Evolutionary conservation across 1,139 yeast species (phyloP), one percentile per base, ranked within the genome.

Genomic region (Pichia cactophila): DNA sequence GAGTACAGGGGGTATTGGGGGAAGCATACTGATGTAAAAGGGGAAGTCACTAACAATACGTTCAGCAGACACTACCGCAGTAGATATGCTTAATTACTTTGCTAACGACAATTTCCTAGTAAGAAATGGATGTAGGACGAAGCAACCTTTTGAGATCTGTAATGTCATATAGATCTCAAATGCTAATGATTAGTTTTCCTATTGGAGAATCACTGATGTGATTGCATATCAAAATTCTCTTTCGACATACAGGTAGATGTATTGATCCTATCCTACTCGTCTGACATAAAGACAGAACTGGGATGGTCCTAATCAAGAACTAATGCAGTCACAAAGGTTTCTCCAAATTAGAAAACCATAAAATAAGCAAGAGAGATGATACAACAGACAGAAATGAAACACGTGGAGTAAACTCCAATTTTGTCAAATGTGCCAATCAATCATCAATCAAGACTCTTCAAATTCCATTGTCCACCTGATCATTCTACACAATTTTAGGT

Each of bases 401-500:
- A 37, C 10, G 16, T 20, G 20, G 36, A 28, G 28, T 7, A n/a
- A 5, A 10, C 14, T 37, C 23, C 35, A 31, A 5, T 11, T 14
- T 31, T 31, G 4, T 6, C 4, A 12, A 3, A 10, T 8, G n/a
- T 12, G 20, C 20, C n/a, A 11, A 16, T 16, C 38, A 8, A n/a
- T 6, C 23, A 35, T 4, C 23, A 23, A 23, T 23, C 23, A 23
- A 23, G 23, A 35, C 28, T 38, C 41, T 38, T 38, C 41, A 38
- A 38, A 35, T 38, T 33, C 17, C 46, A 44, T 44, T 33, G 26
- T 31, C 29, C 16, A 12, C 42, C 31, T 20, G 42, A 44, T 23
- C 46, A 44, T n/a, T 36, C 29, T 28, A 44, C 46, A 44, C 46
- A 44, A 20, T 31, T 38, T 23, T 11, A 29, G 26, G n/a, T 20